Conservation (phyloP, 331 rosid species). For the Ulmus americana region DNA sequence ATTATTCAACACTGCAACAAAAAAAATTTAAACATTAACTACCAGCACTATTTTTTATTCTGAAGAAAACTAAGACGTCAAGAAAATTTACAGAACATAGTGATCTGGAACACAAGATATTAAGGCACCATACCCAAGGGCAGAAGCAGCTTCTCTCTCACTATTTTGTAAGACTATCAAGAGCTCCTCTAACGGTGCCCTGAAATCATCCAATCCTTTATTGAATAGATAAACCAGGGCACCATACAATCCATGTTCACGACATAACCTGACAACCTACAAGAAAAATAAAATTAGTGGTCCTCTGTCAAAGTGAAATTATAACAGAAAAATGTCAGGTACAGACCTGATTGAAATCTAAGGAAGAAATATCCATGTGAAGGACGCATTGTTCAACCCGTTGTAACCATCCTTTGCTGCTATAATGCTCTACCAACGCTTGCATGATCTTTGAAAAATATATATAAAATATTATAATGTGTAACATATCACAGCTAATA, state of each 20-base stretch:
- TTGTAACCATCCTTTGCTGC: slow-evolving; percentile 85
- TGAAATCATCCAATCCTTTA: slow-evolving; percentile 88
- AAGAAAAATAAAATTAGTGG: slow-evolving; percentile 19
- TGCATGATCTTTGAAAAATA: slow-evolving; percentile 68
- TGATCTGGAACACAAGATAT: not conserved
- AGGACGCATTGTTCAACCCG: slow-evolving; percentile 95
- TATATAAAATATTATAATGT: slow-evolving; percentile 12
- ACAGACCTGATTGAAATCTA: slow-evolving; percentile 91
- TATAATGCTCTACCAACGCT: slow-evolving; percentile 90
- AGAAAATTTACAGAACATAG: not conserved
- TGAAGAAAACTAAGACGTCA: no score
- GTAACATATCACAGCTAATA: slow-evolving; percentile 8
- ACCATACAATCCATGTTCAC: slow-evolving; percentile 88
- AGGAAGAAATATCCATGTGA: slow-evolving; percentile 98
- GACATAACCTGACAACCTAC: slow-evolving; percentile 82
- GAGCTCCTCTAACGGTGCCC: slow-evolving; percentile 91
- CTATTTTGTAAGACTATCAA: slow-evolving; percentile 64
- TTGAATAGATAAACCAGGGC: slow-evolving; percentile 89
- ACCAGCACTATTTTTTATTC: not conserved
- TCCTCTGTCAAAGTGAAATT: slow-evolving; percentile 10
- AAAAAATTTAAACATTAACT: not conserved
- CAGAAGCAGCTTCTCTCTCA: slow-evolving; percentile 51
- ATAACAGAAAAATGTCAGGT: slow-evolving; percentile 20
- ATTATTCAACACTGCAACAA: not conserved
- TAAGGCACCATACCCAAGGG: slow-evolving; percentile 60